Evolutionary conservation across 495 filamentous ascomycete species (phyloP).

Genomic region (Tuber indicum): DNA sequence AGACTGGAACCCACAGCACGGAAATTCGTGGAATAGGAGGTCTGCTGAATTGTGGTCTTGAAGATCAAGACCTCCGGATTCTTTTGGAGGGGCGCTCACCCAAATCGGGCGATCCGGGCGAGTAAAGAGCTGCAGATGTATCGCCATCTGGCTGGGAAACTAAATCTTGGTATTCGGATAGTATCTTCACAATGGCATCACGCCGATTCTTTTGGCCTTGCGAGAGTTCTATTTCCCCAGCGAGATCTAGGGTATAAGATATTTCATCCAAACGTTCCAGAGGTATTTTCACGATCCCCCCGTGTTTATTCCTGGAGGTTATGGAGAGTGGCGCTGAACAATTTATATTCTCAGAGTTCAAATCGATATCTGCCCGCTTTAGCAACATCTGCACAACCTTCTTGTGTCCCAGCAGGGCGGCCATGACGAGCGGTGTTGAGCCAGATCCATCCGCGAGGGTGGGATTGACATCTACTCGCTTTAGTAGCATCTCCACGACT

Average conservation of each 20-base stretch:
- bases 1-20: too few relatives aligned
- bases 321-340: not conserved
- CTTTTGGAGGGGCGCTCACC: not conserved
- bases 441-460: not conserved
- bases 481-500: not conserved
- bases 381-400: not conserved
- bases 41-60: too few relatives aligned
- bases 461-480: not conserved
- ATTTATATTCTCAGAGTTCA: not conserved
- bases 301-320: not conserved
- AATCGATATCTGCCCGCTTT: not conserved
- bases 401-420: not conserved
- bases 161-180: not conserved
- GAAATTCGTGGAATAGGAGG: too few relatives aligned
- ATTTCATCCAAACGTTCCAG: not conserved
- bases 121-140: not conserved
- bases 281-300: not conserved
- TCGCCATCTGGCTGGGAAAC: not conserved
- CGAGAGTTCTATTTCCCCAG: not conserved
- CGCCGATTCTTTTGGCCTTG: not conserved
- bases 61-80: not conserved
- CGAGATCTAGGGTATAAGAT: not conserved
- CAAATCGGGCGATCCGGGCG: too few relatives aligned
- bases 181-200: not conserved
- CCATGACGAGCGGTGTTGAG: not conserved